phyloP scores from a whole-genome alignment of 2,329 filamentous ascomycete genomes.

The Fusarium continuum region DNA sequence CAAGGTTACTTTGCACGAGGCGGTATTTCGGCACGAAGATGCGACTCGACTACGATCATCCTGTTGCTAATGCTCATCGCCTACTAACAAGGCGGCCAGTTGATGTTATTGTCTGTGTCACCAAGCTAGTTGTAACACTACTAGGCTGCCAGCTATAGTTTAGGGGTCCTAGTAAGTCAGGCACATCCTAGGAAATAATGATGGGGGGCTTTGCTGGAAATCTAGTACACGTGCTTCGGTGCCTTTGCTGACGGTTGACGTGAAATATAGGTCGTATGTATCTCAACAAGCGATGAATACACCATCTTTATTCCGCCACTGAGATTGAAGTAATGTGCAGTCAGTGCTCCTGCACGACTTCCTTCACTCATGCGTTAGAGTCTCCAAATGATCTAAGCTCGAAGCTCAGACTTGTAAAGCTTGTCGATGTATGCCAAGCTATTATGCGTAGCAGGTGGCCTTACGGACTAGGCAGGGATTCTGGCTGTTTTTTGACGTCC shows the following conservation, averaged over 20 bases:
- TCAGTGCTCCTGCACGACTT: not conserved
- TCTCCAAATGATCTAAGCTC: conserved; percentile 1
- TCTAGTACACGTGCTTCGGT: conserved; percentile 3
- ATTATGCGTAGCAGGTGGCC: not conserved
- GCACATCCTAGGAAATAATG: not conserved
- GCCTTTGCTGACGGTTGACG: conserved; percentile 10
- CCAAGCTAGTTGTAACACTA: conserved; percentile 1
- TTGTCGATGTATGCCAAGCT: conserved; percentile 7
- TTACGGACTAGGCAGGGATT: conserved; percentile 14
- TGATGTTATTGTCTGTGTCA: conserved; percentile 2
- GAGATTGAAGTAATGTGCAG: not conserved
- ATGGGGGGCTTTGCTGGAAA: not conserved
- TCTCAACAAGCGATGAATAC: not conserved
- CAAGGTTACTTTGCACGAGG: not conserved
- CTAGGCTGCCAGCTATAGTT: conserved; percentile 1
- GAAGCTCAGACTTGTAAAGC: conserved; percentile 4
- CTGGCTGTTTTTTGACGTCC: conserved; percentile 4
- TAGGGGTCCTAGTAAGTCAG: not conserved
- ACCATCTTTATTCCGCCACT: conserved; percentile 27
- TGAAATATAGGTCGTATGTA: not conserved
- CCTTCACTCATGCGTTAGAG: not conserved
- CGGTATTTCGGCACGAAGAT: conserved; percentile 4
- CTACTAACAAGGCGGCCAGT: not conserved
- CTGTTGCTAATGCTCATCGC: not conserved
- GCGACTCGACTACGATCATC: conserved; percentile 9